Conservation (phyloP, 768 basidiomycete species). For the Trametes sanguinea region DNA sequence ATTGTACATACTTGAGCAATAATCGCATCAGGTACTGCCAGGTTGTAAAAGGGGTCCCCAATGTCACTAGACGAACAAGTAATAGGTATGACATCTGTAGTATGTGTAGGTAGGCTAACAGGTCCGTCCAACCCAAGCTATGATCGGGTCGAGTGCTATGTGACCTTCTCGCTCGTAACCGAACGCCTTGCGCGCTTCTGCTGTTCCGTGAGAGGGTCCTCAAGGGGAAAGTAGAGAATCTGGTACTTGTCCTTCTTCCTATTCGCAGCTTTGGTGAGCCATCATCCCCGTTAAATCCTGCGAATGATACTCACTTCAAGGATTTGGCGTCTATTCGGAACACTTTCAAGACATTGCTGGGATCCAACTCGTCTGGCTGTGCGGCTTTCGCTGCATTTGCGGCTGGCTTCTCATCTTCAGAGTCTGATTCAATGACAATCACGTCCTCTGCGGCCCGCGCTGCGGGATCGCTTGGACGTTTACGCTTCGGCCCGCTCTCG, state of each 20-base stretch:
- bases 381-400: neutral
- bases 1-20: too few relatives aligned
- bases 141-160: neutral
- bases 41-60: too few relatives aligned
- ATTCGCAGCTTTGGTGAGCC: conserved; percentile 6
- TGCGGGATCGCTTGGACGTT: conserved; percentile 2
- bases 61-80: too few relatives aligned
- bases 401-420: conserved; percentile 13
- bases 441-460: conserved; percentile 7
- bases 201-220: conserved; percentile 53
- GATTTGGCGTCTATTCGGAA: conserved; percentile 50
- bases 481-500: neutral
- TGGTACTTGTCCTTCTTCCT: conserved; percentile 60
- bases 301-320: conserved; percentile 43
- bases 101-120: too few relatives aligned
- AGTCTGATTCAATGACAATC: conserved; percentile 36
- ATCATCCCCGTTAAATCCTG: neutral
- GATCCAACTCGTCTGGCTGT: conserved; percentile 29
- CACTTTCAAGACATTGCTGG: conserved; percentile 41
- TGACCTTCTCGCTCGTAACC: conserved; percentile 51
- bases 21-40: too few relatives aligned
- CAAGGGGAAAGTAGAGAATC: conserved; percentile 80
- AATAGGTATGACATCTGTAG: too few relatives aligned
- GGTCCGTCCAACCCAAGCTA: neutral
- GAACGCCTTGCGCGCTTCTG: conserved; percentile 53